A percentile compares a stretch with the other conserved stretches of the same genome.
Evolutionary conservation across 345 rosid genomes (phyloP).

Genomic region (Streptanthus diversifolius): DNA sequence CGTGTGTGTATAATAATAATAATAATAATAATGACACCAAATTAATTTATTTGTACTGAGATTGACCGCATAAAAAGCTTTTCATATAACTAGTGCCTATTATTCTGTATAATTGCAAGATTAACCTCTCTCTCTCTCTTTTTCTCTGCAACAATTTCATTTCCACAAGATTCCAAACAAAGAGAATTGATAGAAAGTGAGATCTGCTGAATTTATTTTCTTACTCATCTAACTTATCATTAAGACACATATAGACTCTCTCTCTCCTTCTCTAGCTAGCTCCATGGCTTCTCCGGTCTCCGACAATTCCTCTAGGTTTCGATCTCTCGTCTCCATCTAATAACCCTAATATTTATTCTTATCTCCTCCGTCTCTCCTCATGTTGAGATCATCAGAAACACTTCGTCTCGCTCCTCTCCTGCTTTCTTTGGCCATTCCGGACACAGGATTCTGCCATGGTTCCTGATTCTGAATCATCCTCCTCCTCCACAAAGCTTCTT

Average conservation of each 20-base stretch:
- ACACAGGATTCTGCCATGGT: slow-evolving; percentile 66
- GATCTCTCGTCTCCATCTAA: slow-evolving; percentile 17
- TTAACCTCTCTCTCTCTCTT: slow-evolving; percentile 35
- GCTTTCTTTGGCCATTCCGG: slow-evolving; percentile 34
- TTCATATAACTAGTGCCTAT: slow-evolving; percentile 25
- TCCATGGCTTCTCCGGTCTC: slow-evolving; percentile 27
- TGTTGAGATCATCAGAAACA: slow-evolving; percentile 34
- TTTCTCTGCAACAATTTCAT: slow-evolving; percentile 51
- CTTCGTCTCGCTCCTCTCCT: slow-evolving; percentile 10
- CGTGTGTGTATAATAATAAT: background rate
- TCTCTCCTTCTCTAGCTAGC: background rate
- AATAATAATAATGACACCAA: background rate
- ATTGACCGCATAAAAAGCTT: slow-evolving; percentile 28
- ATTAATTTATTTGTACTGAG: slow-evolving; percentile 10
- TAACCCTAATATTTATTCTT: slow-evolving; percentile 27
- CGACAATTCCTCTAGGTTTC: slow-evolving; percentile 9
- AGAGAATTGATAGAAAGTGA: slow-evolving; percentile 85
- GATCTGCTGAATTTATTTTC: slow-evolving; percentile 41
- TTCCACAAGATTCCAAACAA: slow-evolving; percentile 78
- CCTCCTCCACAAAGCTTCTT: slow-evolving; percentile 21
- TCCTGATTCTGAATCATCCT: slow-evolving; percentile 45
- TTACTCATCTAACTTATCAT: slow-evolving; percentile 15
- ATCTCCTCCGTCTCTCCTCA: slow-evolving; percentile 21
- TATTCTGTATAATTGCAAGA: slow-evolving; percentile 25
- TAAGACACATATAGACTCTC: background rate